Percentiles rank a stretch among this genome's conserved stretches.
Evolutionary conservation across 2,329 filamentous ascomycete species (phyloP).

Genomic region (Talaromyces sp.): DNA sequence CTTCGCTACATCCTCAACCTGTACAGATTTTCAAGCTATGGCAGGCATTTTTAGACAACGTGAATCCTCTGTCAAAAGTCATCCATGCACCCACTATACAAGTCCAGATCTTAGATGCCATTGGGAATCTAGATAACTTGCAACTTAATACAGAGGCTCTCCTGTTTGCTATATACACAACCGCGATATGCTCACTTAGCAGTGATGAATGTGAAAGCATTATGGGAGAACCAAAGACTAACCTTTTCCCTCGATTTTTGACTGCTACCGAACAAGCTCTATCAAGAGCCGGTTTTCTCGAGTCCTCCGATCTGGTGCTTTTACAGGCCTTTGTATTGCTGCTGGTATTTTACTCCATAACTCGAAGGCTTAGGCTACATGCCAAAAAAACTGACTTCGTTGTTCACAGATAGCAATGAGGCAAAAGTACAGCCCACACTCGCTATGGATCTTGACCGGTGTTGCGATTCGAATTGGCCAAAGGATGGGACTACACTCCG

Average conservation of each 20-base stretch:
- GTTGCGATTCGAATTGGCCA: neutral
- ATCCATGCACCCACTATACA: constrained; percentile 49
- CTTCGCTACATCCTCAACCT: constrained; percentile 12
- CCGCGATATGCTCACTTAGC: neutral
- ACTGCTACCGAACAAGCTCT: neutral
- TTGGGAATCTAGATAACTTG: neutral
- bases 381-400: neutral
- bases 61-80: constrained; percentile 60
- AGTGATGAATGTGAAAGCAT: neutral
- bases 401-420: neutral
- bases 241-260: neutral
- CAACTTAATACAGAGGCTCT: neutral
- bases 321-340: neutral
- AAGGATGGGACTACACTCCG: neutral
- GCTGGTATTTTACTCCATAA: neutral
- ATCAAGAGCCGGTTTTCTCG: neutral
- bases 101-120: neutral
- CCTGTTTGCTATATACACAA: neutral
- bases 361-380: neutral
- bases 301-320: neutral
- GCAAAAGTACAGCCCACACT: neutral
- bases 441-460: neutral
- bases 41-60: constrained; percentile 57
- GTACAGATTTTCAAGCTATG: constrained; percentile 56
- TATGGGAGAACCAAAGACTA: neutral